Base-by-base conservation (phyloP, 371 early-diverging fungal species). In the Choanephora cucurbitarum region DNA sequence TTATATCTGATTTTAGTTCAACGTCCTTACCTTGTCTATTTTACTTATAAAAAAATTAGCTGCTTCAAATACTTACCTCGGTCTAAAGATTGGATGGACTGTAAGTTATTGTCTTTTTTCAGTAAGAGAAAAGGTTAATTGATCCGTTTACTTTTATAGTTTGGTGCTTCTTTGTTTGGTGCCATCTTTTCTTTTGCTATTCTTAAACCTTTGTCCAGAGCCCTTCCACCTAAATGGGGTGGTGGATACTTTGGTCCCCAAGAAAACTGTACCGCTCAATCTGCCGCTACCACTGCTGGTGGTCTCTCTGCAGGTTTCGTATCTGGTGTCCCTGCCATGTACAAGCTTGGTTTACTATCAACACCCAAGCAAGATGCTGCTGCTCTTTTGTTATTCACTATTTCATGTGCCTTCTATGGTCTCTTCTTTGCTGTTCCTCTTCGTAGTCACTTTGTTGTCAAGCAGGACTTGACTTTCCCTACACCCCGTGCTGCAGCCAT, bases 391-490 rank as follows among this genome's bases (percentile, higher is more conserved):
- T 65, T 73, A 19, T 86, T 85, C 78, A 79, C 86, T 8, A 72
- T 75, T 42, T 74, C 77, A 46, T 73, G 83, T 24, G 84, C 88
- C n/a, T 85, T 84, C 75, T 87, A 84, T 42, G 90, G 90, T 56
- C 67, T 88, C 31, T 90, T 88, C 73, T 90, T 87, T 58, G 88
- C 86, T 46, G 77, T 90, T 32, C 90, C 90, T 41, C 83, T 90
- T 33, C 86, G 90, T 47, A 44, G 68, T 11, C 84, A 87, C 64
- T 90, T 86, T 59, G 80, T 89, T 51, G 75, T 89, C 65, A 84
- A 87, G 57, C 83, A 83, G 58, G 74, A 89, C 50, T 65, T 89
- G 52, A 73, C 78, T 55, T 89, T 89, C 79, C 90, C 90, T 33
- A 80, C 90, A 21, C 86, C 86, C 11, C 82, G 83, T 60, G 88